Percentiles rank a stretch among this genome's conserved stretches.
Conservation (phyloP, 2,329 filamentous ascomycete species). For the Fusarium pseudonygamai region DNA sequence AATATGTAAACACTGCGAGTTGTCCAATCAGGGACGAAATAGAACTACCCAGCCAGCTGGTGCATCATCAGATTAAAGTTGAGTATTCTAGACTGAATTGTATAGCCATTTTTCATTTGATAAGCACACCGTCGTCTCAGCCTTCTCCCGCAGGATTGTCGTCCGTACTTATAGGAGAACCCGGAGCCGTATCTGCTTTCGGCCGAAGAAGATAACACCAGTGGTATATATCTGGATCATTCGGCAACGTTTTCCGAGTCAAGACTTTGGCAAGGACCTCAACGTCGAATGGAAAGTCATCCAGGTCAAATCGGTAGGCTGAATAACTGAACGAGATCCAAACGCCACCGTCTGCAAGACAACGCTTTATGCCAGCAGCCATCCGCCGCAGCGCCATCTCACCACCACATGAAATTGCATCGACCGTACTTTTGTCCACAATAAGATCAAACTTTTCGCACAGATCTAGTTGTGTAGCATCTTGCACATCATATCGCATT, state of each 20-base stretch:
- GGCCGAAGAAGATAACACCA: conserved; percentile 57
- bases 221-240: conserved; percentile 58
- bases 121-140: not conserved
- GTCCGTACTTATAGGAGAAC: conserved; percentile 1
- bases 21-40: not conserved
- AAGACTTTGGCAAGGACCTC: conserved; percentile 54
- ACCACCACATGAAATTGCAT: conserved; percentile 59
- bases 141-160: conserved; percentile 11
- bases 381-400: conserved; percentile 51
- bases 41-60: not conserved
- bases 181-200: conserved; percentile 17
- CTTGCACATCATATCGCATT: conserved; percentile 56
- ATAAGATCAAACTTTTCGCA: conserved; percentile 52
- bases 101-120: not conserved
- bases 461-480: conserved; percentile 53
- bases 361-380: conserved; percentile 48
- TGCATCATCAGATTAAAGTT: not conserved
- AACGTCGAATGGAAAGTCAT: conserved; percentile 53
- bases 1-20: not conserved
- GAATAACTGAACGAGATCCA: conserved; percentile 63
- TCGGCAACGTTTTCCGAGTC: conserved; percentile 51
- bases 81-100: not conserved
- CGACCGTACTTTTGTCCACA: conserved; percentile 61
- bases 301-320: conserved; percentile 50
- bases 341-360: conserved; percentile 49